phyloP scores from a whole-genome alignment of 148 eudicot genomes.

The Chenopodium quinoa region DNA sequence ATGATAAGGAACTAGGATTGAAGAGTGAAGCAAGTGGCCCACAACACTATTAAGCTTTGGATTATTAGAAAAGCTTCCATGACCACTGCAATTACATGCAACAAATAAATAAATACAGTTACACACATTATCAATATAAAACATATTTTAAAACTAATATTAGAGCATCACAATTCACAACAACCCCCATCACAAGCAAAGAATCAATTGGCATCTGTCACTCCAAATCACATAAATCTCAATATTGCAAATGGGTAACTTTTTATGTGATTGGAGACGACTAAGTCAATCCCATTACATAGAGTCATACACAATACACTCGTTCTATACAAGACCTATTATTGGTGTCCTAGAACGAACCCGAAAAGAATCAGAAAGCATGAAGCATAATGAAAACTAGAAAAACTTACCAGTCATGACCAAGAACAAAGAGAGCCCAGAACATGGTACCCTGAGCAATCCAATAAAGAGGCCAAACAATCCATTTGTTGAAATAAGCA shows the following conservation, averaged over 20 bases:
- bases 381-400: not conserved
- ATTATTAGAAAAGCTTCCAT: conserved; percentile 79
- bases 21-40: conserved; percentile 76
- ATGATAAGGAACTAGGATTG: conserved; percentile 85
- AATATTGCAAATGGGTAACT: not conserved
- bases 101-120: conserved; percentile 1
- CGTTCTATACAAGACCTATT: no score
- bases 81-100: conserved; percentile 49
- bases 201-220: not conserved
- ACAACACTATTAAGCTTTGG: conserved; percentile 62
- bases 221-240: not conserved
- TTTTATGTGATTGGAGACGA: not conserved
- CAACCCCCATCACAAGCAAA: conserved; percentile 7
- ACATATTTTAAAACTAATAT: not conserved
- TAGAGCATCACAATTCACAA: not conserved
- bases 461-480: conserved; percentile 83
- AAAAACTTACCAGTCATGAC: conserved; percentile 69
- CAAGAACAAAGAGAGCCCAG: conserved; percentile 91
- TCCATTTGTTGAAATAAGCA: conserved; percentile 49
- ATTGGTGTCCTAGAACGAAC: not conserved
- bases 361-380: no score
- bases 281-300: not conserved
- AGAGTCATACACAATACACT: not conserved
- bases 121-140: conserved; percentile 14
- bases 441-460: conserved; percentile 82